Base-by-base conservation (phyloP, 371 early-diverging fungal genomes). In the Mucor saturninus region DNA sequence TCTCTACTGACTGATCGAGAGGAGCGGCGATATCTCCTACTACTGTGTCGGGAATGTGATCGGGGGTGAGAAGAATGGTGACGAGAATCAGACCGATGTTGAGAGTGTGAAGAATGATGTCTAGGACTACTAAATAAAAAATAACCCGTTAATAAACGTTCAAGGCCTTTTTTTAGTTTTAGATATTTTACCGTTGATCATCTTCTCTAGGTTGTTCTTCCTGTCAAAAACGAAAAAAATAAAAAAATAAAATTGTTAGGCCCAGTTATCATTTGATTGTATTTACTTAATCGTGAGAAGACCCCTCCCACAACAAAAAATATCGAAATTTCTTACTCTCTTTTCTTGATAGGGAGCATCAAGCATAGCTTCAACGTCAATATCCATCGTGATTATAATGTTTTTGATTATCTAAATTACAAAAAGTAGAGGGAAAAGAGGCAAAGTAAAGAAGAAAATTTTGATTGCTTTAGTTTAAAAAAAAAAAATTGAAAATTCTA, bases 321-420 rank as follows among this genome's bases (percentile, higher is more conserved):
- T 21, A 30, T 3, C 28, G 30, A 29, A 13, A 29, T 13, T 28
- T 9, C 46, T 64, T 72, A 73, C 76, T 59, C 62, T 65, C 59
- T 85, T 87, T 74, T 88, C 85, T 71, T 86, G 89, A 77, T 89
- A 94, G 28, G 93, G 93, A 49, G 94, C 93, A 66, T 93, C 94
- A 70, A 94, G 84, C 83, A 94, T 85, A 65, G 89, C 92, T 76
- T 93, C 95, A 54, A 94, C 85, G 64, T 93, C 89, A 58, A 77
- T 64, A 55, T 82, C 82, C 85, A 76, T 59, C 30, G 50, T 50
- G 10, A 50, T 29, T 28, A 13, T 11, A 4, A 30, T 1, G 5
- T 50, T 50, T 50, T 50, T 50, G 10, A 50, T 5, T 50, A 50
- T 50, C 50, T 50, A 50, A 30, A 46, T 46, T 21, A n/a, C 5